Base-by-base conservation (phyloP, 192 early-diverging fungal species). In the Coemansia guatemalensis region DNA sequence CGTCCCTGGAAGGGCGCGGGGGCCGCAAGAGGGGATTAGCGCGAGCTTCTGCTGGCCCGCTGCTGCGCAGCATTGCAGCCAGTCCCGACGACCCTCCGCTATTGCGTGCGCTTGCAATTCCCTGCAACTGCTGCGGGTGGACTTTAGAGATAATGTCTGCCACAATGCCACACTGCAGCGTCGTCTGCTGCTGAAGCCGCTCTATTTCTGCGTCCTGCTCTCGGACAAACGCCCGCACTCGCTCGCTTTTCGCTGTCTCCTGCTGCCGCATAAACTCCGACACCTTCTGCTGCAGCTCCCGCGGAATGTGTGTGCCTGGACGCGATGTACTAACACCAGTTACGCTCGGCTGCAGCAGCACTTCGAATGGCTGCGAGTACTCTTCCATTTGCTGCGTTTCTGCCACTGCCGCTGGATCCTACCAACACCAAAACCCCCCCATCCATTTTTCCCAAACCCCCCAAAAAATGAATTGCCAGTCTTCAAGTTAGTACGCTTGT, bases 301-400 rank as follows among this genome's bases (percentile, higher is more conserved):
- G 71, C 27, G 77, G 65, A 29, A 74, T 56, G 20, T 80, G 71
- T n/a, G 24, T 48, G 30, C 53, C 52, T 14, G 52, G 35, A 22
- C 41, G 32, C 39, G 56, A n/a, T 35, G 62, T 25, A 18, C 52
- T 20, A 2, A 25, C 41, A 39, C 57, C 67, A 7, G 49, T 44
- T 29, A 58, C 53, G 12, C 35, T 49, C 8, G 60, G 55, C 7
- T 51, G 54, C 60, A 80, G 64, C 48, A 80, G 39, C 20, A 74
- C 62, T 4, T 72, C 77, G 55, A 80, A 80, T 23, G 77, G 57
- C 64, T 67, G 50, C 63, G 77, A 74, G 57, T 80, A 80, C 50
- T 73, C 71, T n/a, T 51, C 39, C 53, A n/a, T 18, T 44, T 58
- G 53, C 54, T 70, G 47, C 53, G 56, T 69, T 48, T 55, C 51